Conservation (phyloP, 2,329 filamentous ascomycete genomes). For the Rugonectria rugulosa region DNA sequence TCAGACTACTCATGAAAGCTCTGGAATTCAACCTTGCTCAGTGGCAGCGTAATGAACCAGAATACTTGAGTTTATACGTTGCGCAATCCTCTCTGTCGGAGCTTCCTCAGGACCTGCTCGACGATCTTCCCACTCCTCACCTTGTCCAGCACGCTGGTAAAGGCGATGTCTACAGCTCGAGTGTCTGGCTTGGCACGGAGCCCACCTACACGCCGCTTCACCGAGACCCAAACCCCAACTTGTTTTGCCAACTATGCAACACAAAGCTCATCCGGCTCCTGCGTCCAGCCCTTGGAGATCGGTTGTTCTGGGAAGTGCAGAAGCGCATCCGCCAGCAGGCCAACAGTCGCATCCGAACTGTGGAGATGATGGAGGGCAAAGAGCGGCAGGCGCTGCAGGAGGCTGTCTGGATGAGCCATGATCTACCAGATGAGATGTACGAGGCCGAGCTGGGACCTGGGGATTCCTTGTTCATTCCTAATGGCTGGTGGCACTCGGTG, state of each 20-base stretch:
- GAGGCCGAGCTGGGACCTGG: conserved; percentile 67
- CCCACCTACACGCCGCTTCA: conserved; percentile 92
- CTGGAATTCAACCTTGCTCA: conserved; percentile 54
- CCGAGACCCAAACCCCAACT: conserved; percentile 90
- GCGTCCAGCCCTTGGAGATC: conserved; percentile 67
- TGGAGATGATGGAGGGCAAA: conserved; percentile 89
- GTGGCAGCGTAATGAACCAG: conserved; percentile 20
- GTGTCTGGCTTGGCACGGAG: conserved; percentile 86
- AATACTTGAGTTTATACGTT: conserved; percentile 72
- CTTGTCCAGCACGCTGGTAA: conserved; percentile 70
- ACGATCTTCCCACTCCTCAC: conserved; percentile 73
- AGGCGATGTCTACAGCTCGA: conserved; percentile 87
- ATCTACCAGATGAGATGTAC: conserved; percentile 43
- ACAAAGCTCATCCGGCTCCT: conserved; percentile 78
- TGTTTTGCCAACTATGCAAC: conserved; percentile 84
- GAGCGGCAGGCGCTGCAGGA: conserved; percentile 73
- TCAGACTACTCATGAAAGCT: conserved; percentile 70
- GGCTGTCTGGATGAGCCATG: conserved; percentile 69
- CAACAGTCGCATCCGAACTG: conserved; percentile 68
- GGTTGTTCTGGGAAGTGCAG: conserved; percentile 66
- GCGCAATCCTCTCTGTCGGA: conserved; percentile 79
- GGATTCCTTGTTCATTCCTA: conserved; percentile 51
- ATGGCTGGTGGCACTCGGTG: conserved; percentile 57
- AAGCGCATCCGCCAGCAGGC: conserved; percentile 46
- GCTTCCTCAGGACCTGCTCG: conserved; percentile 68